phyloP scores from a whole-genome alignment of 768 basidiomycete genomes.

The Suillus decipiens region DNA sequence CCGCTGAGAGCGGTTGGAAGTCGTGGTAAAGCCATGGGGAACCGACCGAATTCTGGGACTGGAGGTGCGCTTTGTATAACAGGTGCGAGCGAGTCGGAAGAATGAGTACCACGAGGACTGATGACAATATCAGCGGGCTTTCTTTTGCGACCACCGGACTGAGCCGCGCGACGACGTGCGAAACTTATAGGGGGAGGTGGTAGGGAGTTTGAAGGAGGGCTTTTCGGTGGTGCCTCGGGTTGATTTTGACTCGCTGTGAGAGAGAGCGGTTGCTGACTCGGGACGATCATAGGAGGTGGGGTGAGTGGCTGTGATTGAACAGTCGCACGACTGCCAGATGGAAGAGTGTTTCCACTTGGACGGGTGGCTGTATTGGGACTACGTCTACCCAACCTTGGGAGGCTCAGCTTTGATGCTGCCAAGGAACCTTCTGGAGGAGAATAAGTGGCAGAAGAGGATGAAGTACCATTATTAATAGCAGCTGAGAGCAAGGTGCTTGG shows the following conservation, averaged over 20 bases:
- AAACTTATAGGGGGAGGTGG: slow-evolving; percentile 78
- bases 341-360: slow-evolving; percentile 27
- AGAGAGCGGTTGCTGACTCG: slow-evolving; percentile 23
- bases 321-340: slow-evolving; percentile 28
- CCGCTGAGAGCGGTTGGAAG: slow-evolving; percentile 52
- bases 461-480: slow-evolving; percentile 15
- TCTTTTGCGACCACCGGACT: slow-evolving; percentile 58
- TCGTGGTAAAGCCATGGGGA: slow-evolving; percentile 68
- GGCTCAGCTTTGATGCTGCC: slow-evolving; percentile 27
- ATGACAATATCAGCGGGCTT: slow-evolving; percentile 83
- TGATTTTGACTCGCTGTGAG: slow-evolving; percentile 22
- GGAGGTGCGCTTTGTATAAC: slow-evolving; percentile 80
- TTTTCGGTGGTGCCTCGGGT: slow-evolving; percentile 25
- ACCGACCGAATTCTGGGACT: slow-evolving; percentile 46
- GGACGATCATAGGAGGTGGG: slow-evolving; percentile 26
- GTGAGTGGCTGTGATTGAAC: slow-evolving; percentile 25
- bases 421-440: slow-evolving; percentile 29
- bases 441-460: slow-evolving; percentile 27
- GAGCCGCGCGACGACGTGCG: slow-evolving; percentile 70
- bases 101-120: slow-evolving; percentile 61
- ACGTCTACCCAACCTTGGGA: slow-evolving; percentile 35
- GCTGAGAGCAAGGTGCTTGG: slow-evolving; percentile 32
- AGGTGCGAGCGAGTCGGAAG: slow-evolving; percentile 57
- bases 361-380: slow-evolving; percentile 38
- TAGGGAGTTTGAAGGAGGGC: slow-evolving; percentile 40